phyloP scores from a whole-genome alignment of 2,329 filamentous ascomycete species.

The Dactylella cylindrospora region DNA sequence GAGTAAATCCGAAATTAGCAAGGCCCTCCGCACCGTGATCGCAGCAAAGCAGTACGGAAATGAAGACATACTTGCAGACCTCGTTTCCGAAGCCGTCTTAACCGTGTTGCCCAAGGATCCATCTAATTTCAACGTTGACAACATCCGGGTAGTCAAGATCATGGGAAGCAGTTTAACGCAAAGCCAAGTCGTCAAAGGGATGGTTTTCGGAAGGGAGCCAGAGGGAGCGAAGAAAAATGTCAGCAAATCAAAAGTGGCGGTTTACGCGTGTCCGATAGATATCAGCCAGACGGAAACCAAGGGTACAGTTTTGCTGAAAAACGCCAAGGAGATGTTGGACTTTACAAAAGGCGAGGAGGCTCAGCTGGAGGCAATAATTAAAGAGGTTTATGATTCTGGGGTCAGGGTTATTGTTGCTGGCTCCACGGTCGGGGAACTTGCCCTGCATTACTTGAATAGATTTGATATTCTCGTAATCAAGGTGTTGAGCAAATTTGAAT shows the following conservation, averaged over 20 bases:
- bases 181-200: slow-evolving; percentile 91
- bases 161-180: slow-evolving; percentile 96
- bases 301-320: slow-evolving; percentile 93
- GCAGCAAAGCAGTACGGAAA: slow-evolving; percentile 94
- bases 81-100: slow-evolving; percentile 82
- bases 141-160: slow-evolving; percentile 98
- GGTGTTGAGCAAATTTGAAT: slow-evolving; percentile 96
- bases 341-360: slow-evolving; percentile 96
- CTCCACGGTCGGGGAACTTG: slow-evolving; percentile 90
- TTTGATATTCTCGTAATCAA: slow-evolving; percentile 96
- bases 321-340: slow-evolving; percentile 97
- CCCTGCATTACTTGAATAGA: slow-evolving; percentile 96
- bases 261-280: slow-evolving; percentile 95
- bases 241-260: slow-evolving; percentile 88
- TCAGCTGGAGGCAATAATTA: slow-evolving; percentile 86
- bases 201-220: slow-evolving; percentile 98
- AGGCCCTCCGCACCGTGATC: slow-evolving; percentile 92
- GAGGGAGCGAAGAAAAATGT: slow-evolving; percentile 86
- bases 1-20: slow-evolving; percentile 80
- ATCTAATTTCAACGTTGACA: slow-evolving; percentile 96
- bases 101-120: slow-evolving; percentile 95
- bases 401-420: slow-evolving; percentile 89
- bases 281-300: slow-evolving; percentile 97
- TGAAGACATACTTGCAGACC: slow-evolving; percentile 80
- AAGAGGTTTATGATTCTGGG: slow-evolving; percentile 93